Evolutionary conservation across 345 rosid species (phyloP), one percentile per base, ranked within the genome.

Genomic region (Murraya koenigii): DNA sequence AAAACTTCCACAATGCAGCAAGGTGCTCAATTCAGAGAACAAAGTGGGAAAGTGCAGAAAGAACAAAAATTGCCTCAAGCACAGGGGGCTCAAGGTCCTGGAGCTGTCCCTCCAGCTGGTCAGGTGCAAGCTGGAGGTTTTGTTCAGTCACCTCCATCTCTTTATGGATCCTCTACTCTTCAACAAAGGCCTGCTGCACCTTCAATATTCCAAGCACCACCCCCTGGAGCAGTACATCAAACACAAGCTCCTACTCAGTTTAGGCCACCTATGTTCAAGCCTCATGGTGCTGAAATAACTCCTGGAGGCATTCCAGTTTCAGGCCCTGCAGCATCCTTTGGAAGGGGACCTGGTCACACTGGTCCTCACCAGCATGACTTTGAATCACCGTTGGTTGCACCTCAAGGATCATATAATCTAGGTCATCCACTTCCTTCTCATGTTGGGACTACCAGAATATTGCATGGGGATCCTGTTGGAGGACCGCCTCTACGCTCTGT

Each of bases 121-220:
- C 87, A 86, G 74, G 25, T 73, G 47, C 82, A 81, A 62, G 60
- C 75, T 52, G 83, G 74, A 25, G 38, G 78, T 71, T 75, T 67
- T 35, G 20, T 60, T 71, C 84, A 68, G 72, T 72, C 84, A 30
- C 66, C 74, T 17, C 75, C 66, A 52, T 70, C 61, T 35, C 75
- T 76, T 55, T 41, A 65, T 35, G 88, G 83, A 23, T 77, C 83
- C 38, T 77, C 85, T 72, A 69, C 49, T 66, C 75, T 73, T 60
- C 90, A 85, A 55, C 89, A 81, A 80, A 79, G 82, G 76, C 84
- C 87, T 71, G 62, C 74, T 76, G 85, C 81, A 8, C 83, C 91
- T 72, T 72, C 86, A 36, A 61, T 77, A 71, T 75, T 84, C 36
- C 90, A 86, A 69, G 83, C 77, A 44, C 82, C 86, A 69, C 78